Evolutionary conservation across 2,329 filamentous ascomycete genomes (phyloP).

Genomic region (Fusarium heterosporum): DNA sequence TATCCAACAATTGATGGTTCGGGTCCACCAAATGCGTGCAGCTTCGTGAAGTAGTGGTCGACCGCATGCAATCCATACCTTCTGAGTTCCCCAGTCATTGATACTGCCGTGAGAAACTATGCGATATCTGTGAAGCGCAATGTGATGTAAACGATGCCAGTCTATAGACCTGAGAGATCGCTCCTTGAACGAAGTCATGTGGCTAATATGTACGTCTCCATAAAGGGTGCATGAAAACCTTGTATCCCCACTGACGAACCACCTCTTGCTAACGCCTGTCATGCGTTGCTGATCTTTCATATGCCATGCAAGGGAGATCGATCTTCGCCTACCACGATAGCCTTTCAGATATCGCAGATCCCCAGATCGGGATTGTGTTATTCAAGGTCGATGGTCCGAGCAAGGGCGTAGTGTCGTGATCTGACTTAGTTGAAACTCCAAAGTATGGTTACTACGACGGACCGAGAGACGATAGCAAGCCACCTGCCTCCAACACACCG

Average conservation of each 20-base stretch:
- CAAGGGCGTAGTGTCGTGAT: no score
- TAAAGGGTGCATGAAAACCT: constrained; percentile 9
- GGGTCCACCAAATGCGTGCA: constrained; percentile 6
- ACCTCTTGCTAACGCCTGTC: constrained; percentile 7
- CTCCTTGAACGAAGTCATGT: constrained; percentile 12
- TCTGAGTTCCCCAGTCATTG: constrained; percentile 6
- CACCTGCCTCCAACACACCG: no score
- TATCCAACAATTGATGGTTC: constrained; percentile 1
- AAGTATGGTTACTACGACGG: no score
- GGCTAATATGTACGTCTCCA: constrained; percentile 1
- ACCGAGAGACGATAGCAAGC: no score
- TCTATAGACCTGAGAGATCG: constrained; percentile 2
- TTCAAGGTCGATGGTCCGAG: no score
- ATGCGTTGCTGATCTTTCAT: constrained; percentile 7
- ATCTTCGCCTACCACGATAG: constrained; percentile 3
- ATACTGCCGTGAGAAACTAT: constrained; percentile 6
- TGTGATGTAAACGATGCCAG: constrained; percentile 4
- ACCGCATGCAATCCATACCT: constrained; percentile 18
- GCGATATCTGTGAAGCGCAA: constrained; percentile 10
- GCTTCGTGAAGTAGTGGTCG: constrained; percentile 12
- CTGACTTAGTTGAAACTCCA: no score
- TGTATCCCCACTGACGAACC: constrained; percentile 4
- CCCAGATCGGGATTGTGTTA: background rate
- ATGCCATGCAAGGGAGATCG: background rate
- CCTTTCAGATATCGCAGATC: constrained; percentile 11